Evolutionary conservation across 2,329 filamentous ascomycete species (phyloP), one percentile per base, ranked within the genome.

Genomic region (Pseudogymnoascus sp.): DNA sequence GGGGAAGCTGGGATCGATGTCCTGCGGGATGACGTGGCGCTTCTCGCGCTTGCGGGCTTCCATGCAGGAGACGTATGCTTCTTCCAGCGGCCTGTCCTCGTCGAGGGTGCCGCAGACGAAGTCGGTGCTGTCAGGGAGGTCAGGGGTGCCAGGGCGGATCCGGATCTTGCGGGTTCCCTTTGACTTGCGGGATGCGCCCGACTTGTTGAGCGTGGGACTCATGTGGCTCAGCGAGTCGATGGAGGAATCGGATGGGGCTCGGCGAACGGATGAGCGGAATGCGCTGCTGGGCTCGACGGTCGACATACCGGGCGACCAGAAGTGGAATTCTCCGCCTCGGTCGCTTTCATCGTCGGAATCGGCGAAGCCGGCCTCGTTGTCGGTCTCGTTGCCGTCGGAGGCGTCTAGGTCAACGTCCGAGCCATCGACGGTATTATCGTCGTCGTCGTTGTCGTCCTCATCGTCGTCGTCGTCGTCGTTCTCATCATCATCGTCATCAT

Each of bases 21-120:
- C 95, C 73, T 97, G 95, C n/a, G 95, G 93, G 31, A 93, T 91
- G 31, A 85, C 74, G 66, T 89, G 86, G 65, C 93, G 88, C 77
- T 93, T 96, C 68, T 88, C 87, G 56, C 87, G 87, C 69, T 92
- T 88, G 68, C 90, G 87, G 63, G 90, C 87, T 71, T 93, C 89
- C 64, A 96, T 82, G 70, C 89, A 91, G 1, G 90, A 90, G 63
- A 96, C 83, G 74, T 97, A 99, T 0, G 91, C 93, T 68, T 93
- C 91, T 74, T 99, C 95, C n/a, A 97, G 78, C 2, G 92, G 91
- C 50, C 91, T 87, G 72, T 99, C 95, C 75, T 99, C 95, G 68
- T 99, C 95, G 19, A 99, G 81, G 1, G 95, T 99, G 64, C 95
- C 95, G 72, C 95, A 97, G n/a, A 99, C 95, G 68, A 99, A 99